A percentile compares a stretch with the other conserved stretches of the same genome.
Conservation (phyloP, 2,329 filamentous ascomycete species). For the Diaporthe nobilis region DNA sequence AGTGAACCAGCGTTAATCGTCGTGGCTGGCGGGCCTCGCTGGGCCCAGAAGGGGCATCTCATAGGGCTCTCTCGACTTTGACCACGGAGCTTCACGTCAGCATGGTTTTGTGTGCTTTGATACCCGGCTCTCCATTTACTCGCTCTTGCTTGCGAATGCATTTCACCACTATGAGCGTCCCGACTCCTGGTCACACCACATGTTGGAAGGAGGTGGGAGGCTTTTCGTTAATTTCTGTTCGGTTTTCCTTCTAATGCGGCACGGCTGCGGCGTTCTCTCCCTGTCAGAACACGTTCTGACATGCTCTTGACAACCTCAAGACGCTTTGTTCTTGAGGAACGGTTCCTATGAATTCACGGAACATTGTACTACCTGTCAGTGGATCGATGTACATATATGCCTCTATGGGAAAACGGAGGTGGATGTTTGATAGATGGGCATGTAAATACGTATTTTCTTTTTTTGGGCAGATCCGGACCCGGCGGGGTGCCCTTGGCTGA, state of each 20-base stretch:
- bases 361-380: slow-evolving; percentile 36
- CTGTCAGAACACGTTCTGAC: not conserved
- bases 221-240: slow-evolving; percentile 4
- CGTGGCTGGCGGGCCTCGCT: not conserved
- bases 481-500: not conserved
- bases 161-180: not conserved
- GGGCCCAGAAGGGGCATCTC: not conserved
- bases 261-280: slow-evolving; percentile 18
- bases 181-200: not conserved
- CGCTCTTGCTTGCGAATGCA: slow-evolving; percentile 7
- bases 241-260: slow-evolving; percentile 14
- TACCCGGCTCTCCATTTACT: slow-evolving; percentile 23
- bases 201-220: not conserved
- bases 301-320: slow-evolving; percentile 18
- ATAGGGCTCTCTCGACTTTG: slow-evolving; percentile 17
- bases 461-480: slow-evolving; percentile 16
- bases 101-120: slow-evolving; percentile 32
- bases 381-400: slow-evolving; percentile 40
- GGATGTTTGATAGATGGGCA: slow-evolving; percentile 36
- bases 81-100: slow-evolving; percentile 12
- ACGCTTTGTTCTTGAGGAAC: slow-evolving; percentile 11
- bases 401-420: slow-evolving; percentile 7
- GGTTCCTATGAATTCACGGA: slow-evolving; percentile 35
- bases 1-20: slow-evolving; percentile 33
- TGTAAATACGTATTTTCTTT: slow-evolving; percentile 34